These are phyloP conservation scores for Starmera stellimalicola DNA, from an alignment of 1,139 yeast species.

Conservation along the genomic window DNA sequence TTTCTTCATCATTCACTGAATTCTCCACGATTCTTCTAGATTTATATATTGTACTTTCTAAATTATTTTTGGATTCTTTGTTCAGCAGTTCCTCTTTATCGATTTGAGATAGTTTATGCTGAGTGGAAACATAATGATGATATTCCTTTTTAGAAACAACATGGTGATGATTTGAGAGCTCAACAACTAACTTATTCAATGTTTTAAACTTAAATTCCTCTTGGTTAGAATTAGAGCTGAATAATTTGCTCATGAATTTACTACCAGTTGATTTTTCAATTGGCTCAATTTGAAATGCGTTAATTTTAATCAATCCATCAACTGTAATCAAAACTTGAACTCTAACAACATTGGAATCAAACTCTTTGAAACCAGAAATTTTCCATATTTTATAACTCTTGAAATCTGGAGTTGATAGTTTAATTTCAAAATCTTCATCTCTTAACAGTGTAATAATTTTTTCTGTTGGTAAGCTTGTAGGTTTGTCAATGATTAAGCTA, in stretches of 20 bases:
- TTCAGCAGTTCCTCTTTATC: conserved; percentile 1
- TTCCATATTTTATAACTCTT: background rate
- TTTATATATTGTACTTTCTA: conserved; percentile 2
- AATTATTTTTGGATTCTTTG: conserved; percentile 2
- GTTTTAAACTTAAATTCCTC: background rate
- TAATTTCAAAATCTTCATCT: conserved; percentile 73
- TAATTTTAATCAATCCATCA: background rate
- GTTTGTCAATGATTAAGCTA: conserved; percentile 37
- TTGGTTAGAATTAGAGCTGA: background rate
- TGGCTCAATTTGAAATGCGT: background rate
- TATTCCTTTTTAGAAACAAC: background rate
- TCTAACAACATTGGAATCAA: background rate
- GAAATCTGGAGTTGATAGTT: conserved; percentile 15
- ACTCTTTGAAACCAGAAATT: background rate
- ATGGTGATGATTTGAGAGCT: background rate
- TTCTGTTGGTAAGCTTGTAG: conserved; percentile 92
- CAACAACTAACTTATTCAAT: too few relatives aligned
- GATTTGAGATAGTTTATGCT: background rate
- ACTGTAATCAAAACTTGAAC: background rate
- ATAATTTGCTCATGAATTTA: background rate
- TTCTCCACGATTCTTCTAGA: conserved; percentile 1
- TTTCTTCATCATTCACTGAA: background rate
- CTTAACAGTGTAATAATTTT: conserved; percentile 87
- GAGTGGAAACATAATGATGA: background rate
- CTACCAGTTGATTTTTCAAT: background rate